phyloP scores from a whole-genome alignment of 2,329 filamentous ascomycete genomes.

The Myrmaecium sp. region DNA sequence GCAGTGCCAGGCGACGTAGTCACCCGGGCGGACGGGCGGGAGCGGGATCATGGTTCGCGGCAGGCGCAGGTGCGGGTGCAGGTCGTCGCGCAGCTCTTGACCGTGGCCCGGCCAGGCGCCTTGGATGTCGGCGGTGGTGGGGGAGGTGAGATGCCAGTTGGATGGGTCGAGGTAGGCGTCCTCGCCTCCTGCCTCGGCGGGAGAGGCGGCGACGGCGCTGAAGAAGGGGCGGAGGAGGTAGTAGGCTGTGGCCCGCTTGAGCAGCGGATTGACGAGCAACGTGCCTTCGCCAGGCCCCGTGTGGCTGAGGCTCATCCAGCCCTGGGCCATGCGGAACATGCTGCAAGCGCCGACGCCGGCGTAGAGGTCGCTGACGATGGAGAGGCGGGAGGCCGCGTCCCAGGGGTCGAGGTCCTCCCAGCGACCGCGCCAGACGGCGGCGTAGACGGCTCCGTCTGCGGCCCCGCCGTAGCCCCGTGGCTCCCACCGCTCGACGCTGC shows the following conservation, averaged over 20 bases:
- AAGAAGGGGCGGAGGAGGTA: slow-evolving; percentile 76
- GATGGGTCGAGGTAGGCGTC: slow-evolving; percentile 17
- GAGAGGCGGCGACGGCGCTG: slow-evolving; percentile 26
- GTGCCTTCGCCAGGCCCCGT: slow-evolving; percentile 62
- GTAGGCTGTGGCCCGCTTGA: slow-evolving; percentile 62
- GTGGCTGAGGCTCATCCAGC: slow-evolving; percentile 69
- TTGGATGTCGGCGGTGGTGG: slow-evolving; percentile 44
- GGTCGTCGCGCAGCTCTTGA: slow-evolving; percentile 46
- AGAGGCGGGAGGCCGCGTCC: slow-evolving; percentile 54
- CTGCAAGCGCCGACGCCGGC: slow-evolving; percentile 65
- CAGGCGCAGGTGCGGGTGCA: slow-evolving; percentile 56
- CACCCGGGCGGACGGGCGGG: slow-evolving; percentile 51
- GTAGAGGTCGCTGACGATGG: slow-evolving; percentile 58
- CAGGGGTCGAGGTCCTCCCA: slow-evolving; percentile 78
- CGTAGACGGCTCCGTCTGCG: slow-evolving; percentile 47
- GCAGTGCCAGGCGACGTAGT: slow-evolving; percentile 68
- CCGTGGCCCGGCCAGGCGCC: slow-evolving; percentile 52
- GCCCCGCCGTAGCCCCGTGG: slow-evolving; percentile 46
- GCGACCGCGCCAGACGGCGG: slow-evolving; percentile 50
- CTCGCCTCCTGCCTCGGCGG: slow-evolving; percentile 22
- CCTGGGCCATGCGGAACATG: slow-evolving; percentile 80
- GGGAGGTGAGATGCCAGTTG: slow-evolving; percentile 43
- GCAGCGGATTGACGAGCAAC: slow-evolving; percentile 62
- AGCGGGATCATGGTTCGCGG: slow-evolving; percentile 54
- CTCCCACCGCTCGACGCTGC: slow-evolving; percentile 34